A percentile compares a stretch with the other conserved stretches of the same genome.
Evolutionary conservation across 768 basidiomycete genomes (phyloP).

Genomic region (Daedaleopsis nitida): DNA sequence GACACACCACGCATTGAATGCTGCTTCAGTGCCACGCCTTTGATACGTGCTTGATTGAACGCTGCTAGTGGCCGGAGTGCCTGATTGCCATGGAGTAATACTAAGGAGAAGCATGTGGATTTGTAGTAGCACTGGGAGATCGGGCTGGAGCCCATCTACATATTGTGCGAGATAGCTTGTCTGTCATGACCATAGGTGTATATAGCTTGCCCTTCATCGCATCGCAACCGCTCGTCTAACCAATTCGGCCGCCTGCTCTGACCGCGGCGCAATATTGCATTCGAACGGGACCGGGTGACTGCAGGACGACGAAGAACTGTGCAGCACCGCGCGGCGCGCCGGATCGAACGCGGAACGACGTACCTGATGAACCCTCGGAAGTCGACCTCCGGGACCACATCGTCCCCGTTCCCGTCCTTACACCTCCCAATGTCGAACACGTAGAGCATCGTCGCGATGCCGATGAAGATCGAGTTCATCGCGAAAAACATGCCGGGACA

Average conservation of each 20-base stretch:
- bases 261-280: conserved; percentile 24
- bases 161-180: no score
- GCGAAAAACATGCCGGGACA: conserved; percentile 34
- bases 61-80: no score
- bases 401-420: conserved; percentile 22
- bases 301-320: background rate
- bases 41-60: no score
- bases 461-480: conserved; percentile 30
- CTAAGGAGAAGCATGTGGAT: no score
- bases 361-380: conserved; percentile 28
- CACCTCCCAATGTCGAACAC: conserved; percentile 27
- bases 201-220: background rate
- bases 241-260: conserved; percentile 17
- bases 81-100: no score
- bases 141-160: no score
- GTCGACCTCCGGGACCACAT: conserved; percentile 27
- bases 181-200: background rate
- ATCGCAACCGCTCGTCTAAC: conserved; percentile 1
- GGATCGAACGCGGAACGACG: background rate
- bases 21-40: no score
- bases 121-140: no score
- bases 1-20: no score
- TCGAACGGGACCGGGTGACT: conserved; percentile 22
- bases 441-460: conserved; percentile 26
- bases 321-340: background rate